Percentiles rank a stretch among this genome's conserved stretches.
Evolutionary conservation across 306 rosid species (phyloP).

Genomic region (Rosa chinensis): DNA sequence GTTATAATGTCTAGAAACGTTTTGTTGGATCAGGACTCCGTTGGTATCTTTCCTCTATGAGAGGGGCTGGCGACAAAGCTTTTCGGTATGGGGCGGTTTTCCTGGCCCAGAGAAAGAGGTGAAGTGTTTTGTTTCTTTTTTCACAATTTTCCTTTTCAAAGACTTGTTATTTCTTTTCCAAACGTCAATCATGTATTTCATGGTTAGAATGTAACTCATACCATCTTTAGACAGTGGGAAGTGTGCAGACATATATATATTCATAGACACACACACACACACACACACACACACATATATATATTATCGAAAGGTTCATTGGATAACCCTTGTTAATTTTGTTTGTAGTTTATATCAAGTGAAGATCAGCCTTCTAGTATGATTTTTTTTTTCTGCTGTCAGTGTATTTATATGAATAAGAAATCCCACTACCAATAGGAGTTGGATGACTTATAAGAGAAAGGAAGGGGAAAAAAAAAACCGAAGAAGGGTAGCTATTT

Average conservation of each 20-base stretch:
- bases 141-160: not conserved
- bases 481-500: not conserved
- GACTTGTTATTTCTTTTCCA: not conserved
- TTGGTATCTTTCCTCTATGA: slow-evolving; percentile 81
- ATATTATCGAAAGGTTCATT: not conserved
- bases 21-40: slow-evolving; percentile 63
- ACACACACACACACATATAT: no score
- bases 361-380: not conserved
- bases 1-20: slow-evolving; percentile 8
- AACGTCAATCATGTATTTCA: not conserved
- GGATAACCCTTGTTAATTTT: not conserved
- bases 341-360: not conserved
- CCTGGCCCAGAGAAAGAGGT: slow-evolving; percentile 99
- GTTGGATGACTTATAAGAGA: not conserved
- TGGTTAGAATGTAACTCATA: not conserved
- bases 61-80: slow-evolving; percentile 97
- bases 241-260: not conserved
- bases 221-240: not conserved
- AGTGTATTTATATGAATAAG: not conserved
- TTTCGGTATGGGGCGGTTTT: slow-evolving; percentile 65
- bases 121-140: slow-evolving; percentile 12
- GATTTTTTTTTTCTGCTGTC: not conserved
- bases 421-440: not conserved
- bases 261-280: no score
- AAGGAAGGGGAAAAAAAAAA: not conserved